phyloP scores from a whole-genome alignment of 208 protist species.

The Leishmania aethiopica region DNA sequence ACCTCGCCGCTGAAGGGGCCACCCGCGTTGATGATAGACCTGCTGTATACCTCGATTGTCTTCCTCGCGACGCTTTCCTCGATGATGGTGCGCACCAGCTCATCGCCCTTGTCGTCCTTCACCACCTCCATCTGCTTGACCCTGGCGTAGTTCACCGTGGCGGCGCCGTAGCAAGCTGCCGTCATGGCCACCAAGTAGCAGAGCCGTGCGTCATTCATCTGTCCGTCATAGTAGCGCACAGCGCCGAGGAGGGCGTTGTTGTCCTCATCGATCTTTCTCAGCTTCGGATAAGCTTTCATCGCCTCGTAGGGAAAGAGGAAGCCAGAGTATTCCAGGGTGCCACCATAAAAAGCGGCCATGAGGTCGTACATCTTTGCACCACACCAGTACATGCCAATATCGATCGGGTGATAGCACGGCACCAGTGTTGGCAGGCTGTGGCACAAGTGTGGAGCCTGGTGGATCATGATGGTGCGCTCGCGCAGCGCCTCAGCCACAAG shows the following conservation, averaged over 20 bases:
- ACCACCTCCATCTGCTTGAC: constrained; percentile 66
- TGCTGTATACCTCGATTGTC: constrained; percentile 80
- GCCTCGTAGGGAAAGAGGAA: constrained; percentile 82
- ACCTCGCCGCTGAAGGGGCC: constrained; percentile 88
- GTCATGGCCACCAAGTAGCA: constrained; percentile 94
- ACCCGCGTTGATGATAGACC: constrained; percentile 90
- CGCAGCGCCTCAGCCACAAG: constrained; percentile 93
- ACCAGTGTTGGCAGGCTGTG: constrained; percentile 91
- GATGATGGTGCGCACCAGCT: constrained; percentile 74
- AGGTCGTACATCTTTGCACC: constrained; percentile 92
- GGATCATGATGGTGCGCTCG: constrained; percentile 94
- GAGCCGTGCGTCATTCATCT: constrained; percentile 97
- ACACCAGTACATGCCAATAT: constrained; percentile 84
- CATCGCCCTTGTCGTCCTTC: constrained; percentile 44
- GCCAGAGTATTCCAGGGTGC: constrained; percentile 83
- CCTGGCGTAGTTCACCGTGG: constrained; percentile 94
- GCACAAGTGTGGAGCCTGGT: constrained; percentile 94
- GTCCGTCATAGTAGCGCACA: constrained; percentile 95
- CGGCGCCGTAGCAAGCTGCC: constrained; percentile 88
- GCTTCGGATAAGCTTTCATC: constrained; percentile 76
- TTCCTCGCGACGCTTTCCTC: constrained; percentile 76
- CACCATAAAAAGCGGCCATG: constrained; percentile 75
- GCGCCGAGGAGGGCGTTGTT: constrained; percentile 82
- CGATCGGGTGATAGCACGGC: constrained; percentile 90
- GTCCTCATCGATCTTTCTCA: constrained; percentile 56